Percentiles rank a stretch among this genome's conserved stretches.
These are phyloP conservation scores for Phytophthora crassamura DNA, from an alignment of 352 stramenopile species.

Conservation along the genomic window DNA sequence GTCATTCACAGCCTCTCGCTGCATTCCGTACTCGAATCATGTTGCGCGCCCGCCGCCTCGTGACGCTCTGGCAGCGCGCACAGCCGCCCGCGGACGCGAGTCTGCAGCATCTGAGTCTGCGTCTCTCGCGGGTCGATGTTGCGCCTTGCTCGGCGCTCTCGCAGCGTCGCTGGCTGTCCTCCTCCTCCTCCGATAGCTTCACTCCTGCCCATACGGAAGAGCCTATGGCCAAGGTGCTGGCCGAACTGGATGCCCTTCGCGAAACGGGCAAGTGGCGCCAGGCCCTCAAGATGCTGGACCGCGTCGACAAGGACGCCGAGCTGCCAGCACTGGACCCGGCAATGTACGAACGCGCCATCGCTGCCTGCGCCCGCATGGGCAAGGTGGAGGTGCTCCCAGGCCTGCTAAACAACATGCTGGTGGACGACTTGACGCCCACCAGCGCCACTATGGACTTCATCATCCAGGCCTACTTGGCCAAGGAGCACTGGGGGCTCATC, in stretches of 20 bases:
- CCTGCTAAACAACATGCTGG: slow-evolving; percentile 80
- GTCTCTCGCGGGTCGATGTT: slow-evolving; percentile 16
- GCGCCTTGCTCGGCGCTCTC: neutral
- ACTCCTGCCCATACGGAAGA: slow-evolving; percentile 23
- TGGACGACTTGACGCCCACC: slow-evolving; percentile 70
- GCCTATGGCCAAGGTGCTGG: slow-evolving; percentile 34
- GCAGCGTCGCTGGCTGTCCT: slow-evolving; percentile 31
- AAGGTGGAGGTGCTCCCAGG: slow-evolving; percentile 81
- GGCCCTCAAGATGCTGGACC: slow-evolving; percentile 77
- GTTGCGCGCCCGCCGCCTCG: slow-evolving; percentile 45
- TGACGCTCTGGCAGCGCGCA: slow-evolving; percentile 44
- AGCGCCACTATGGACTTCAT: slow-evolving; percentile 80
- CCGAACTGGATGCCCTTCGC: slow-evolving; percentile 55
- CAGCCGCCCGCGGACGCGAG: slow-evolving; percentile 23
- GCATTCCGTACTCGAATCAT: slow-evolving; percentile 14
- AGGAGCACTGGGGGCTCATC: slow-evolving; percentile 70
- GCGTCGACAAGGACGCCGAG: slow-evolving; percentile 59
- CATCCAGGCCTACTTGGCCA: slow-evolving; percentile 79
- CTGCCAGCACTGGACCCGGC: slow-evolving; percentile 61
- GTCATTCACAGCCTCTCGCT: slow-evolving; percentile 7
- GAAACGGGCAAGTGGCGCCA: slow-evolving; percentile 78
- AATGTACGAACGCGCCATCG: slow-evolving; percentile 88
- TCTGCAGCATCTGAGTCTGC: slow-evolving; percentile 22
- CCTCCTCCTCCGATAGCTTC: slow-evolving; percentile 23
- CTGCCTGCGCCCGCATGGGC: slow-evolving; percentile 77